Evolutionary conservation across 768 basidiomycete species (phyloP).

Genomic region (Rhizopogon rudus): DNA sequence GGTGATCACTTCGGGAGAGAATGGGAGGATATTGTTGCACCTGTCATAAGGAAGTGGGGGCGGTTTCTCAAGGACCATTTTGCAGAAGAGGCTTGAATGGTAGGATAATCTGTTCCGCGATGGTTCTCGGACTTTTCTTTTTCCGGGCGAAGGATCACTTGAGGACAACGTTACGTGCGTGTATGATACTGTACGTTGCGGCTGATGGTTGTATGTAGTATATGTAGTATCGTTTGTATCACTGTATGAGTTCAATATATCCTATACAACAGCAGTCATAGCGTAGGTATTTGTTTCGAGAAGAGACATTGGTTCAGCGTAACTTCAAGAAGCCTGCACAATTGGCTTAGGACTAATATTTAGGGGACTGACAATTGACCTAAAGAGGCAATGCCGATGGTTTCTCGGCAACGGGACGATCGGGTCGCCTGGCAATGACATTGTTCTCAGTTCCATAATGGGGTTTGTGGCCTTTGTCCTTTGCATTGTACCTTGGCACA

Average conservation of each 20-base stretch:
- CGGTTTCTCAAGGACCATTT: conserved; percentile 41
- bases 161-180: too few species aligned
- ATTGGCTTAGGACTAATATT: not conserved
- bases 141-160: too few species aligned
- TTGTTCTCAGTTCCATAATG: not conserved
- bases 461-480: not conserved
- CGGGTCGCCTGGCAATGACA: not conserved
- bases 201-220: too few species aligned
- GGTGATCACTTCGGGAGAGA: conserved; percentile 60
- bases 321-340: not conserved
- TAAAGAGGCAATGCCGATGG: not conserved
- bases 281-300: too few species aligned
- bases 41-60: conserved; percentile 78
- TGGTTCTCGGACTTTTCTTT: not conserved
- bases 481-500: not conserved
- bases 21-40: conserved; percentile 70
- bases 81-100: conserved; percentile 13
- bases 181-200: too few species aligned
- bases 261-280: too few species aligned
- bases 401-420: not conserved
- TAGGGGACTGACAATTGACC: not conserved
- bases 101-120: not conserved
- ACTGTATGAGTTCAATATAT: too few species aligned
- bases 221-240: not conserved
- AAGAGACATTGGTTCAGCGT: too few species aligned